phyloP scores from a whole-genome alignment of 1,284 basidiomycete species.

The Inonotus obliquus region DNA sequence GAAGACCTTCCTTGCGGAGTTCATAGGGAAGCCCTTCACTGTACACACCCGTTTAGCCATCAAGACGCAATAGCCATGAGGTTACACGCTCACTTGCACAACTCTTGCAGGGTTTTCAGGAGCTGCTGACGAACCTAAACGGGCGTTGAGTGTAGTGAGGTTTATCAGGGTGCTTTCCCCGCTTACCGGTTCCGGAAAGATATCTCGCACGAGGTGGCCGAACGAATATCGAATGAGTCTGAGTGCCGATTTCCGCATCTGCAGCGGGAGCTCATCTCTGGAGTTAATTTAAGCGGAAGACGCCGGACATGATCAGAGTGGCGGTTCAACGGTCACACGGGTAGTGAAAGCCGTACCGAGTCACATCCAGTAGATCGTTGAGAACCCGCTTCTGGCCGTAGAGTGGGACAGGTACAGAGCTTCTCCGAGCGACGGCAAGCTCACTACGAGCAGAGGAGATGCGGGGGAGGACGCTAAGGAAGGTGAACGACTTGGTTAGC shows the following conservation, averaged over 20 bases:
- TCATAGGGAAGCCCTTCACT: conserved; percentile 9
- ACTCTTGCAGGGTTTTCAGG: conserved; percentile 1
- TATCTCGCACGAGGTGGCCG: conserved; percentile 9
- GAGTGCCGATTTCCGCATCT: conserved; percentile 13
- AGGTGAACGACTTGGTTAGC: conserved; percentile 5
- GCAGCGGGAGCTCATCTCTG: conserved; percentile 13
- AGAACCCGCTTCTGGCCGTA: conserved; percentile 6
- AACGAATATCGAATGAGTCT: conserved; percentile 9
- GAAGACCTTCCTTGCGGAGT: conserved; percentile 4
- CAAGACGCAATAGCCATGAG: background rate
- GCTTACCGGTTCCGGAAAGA: conserved; percentile 7
- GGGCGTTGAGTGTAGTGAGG: background rate
- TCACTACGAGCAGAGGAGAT: conserved; percentile 15
- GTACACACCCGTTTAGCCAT: background rate
- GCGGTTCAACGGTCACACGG: background rate
- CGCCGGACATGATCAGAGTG: background rate
- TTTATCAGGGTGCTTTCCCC: background rate
- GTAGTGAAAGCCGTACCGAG: background rate
- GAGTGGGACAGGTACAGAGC: conserved; percentile 4
- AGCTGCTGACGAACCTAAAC: conserved; percentile 5
- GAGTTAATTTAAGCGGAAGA: background rate
- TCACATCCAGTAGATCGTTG: conserved; percentile 13
- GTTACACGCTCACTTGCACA: conserved; percentile 4
- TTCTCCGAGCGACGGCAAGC: background rate
- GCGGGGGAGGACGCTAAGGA: conserved; percentile 7